Evolutionary conservation across 164 flowering plant species (phyloP), one percentile per base, ranked within the genome.

Genomic region (Sedum album): DNA sequence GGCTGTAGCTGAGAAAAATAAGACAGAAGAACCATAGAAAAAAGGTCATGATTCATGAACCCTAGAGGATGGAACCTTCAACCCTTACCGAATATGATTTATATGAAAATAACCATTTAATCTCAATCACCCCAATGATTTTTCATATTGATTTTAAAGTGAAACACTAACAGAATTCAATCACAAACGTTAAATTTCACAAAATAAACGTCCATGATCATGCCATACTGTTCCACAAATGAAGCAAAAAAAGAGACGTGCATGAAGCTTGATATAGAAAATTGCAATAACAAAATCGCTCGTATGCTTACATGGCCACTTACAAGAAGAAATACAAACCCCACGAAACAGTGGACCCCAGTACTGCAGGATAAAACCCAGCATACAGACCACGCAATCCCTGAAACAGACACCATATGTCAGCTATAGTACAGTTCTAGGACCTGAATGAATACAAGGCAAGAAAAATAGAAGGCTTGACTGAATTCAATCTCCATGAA

Each of bases 341-440:
- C 96, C 96, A 92, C 14, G 97, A 92, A 76, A 92, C 36, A 70
- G 93, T 83, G 49, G 98, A 93, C 44, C 98, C 98, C 63, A 91
- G 77, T 72, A 93, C 94, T 1, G 97, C 91, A 67, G 98, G 98
- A 74, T 60, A 75, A 63, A 91, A 89, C 38, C 98, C 96, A 14
- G 95, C 95, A 81, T 93, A 93, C 46, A 93, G 84, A 70, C 97
- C 98, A 78, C 84, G 82, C 69, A 91, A 70, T n/a, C 96, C 96
- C 98, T 93, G 85, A 73, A 76, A 73, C 2, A 66, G 26, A 67
- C 21, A 60, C 14, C 28, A 1, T 35, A 61, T 31, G 30, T 18
- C 41, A 63, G 65, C 25, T 36, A 17, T 44, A 51, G 20, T 11
- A 1, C 20, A 6, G 46, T 35, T 66, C 23, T 14, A 33, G 9